phyloP scores from a whole-genome alignment of 108 stramenopile species.

The Skeletonema marinoi region DNA sequence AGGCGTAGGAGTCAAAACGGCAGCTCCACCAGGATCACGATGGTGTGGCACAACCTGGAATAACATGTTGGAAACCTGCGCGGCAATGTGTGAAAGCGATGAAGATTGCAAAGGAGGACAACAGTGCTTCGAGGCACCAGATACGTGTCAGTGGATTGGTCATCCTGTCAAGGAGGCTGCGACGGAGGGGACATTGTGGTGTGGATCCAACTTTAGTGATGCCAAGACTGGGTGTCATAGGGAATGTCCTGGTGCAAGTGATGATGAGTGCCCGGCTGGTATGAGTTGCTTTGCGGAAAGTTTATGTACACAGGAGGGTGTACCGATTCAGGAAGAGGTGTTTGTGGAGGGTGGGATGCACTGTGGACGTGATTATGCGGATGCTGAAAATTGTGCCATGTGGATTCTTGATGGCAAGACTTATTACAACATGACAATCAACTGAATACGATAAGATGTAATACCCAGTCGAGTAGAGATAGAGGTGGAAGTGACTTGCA shows the following conservation, averaged over 20 bases:
- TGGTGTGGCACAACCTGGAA: conserved; percentile 49
- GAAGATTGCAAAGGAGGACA: conserved; percentile 14
- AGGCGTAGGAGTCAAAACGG: conserved; percentile 26
- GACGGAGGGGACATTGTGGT: conserved; percentile 28
- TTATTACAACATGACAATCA: no score
- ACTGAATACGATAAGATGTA: no score
- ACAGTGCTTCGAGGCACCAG: conserved; percentile 41
- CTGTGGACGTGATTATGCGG: conserved; percentile 14
- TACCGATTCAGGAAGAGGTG: conserved; percentile 14
- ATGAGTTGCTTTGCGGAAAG: conserved; percentile 49
- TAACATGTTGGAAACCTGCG: conserved; percentile 44
- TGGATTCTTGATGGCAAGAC: no score
- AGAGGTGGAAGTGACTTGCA: no score
- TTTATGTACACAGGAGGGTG: conserved; percentile 33
- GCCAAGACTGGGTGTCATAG: conserved; percentile 28
- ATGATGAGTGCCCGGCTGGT: conserved; percentile 39
- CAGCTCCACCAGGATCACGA: neutral
- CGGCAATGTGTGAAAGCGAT: conserved; percentile 25
- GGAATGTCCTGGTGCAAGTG: conserved; percentile 30
- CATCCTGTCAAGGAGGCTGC: conserved; percentile 33
- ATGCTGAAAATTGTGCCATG: conserved; percentile 11
- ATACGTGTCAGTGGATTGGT: conserved; percentile 37
- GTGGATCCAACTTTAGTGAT: conserved; percentile 28
- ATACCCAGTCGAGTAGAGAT: no score
- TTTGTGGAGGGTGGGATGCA: neutral